Evolutionary conservation across 2,329 filamentous ascomycete species (phyloP).

Genomic region (Penicillium hordei): DNA sequence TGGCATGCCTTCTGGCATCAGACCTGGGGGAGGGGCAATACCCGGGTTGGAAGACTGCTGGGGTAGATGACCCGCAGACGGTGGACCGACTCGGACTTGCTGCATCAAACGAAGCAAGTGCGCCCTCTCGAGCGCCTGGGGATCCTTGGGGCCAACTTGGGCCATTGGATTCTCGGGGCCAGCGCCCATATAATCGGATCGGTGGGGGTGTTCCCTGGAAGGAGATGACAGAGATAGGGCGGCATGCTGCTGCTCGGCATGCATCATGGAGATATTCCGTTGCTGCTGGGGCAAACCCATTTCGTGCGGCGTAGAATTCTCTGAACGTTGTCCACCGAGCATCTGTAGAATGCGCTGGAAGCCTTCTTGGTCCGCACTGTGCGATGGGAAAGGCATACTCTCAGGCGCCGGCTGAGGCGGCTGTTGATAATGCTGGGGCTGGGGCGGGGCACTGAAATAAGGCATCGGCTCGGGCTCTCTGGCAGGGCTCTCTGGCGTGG

Average conservation of each 20-base stretch:
- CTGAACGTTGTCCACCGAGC: constrained; percentile 60
- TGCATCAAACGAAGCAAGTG: constrained; percentile 85
- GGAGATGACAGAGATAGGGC: constrained; percentile 34
- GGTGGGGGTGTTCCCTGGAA: constrained; percentile 29
- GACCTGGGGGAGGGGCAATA: constrained; percentile 35
- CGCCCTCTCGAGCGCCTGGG: constrained; percentile 65
- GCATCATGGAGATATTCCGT: constrained; percentile 32
- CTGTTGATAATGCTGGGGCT: constrained; percentile 17
- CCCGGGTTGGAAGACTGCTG: constrained; percentile 32
- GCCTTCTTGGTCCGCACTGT: constrained; percentile 75
- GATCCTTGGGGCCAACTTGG: constrained; percentile 39
- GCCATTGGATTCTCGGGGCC: constrained; percentile 31
- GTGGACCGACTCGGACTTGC: constrained; percentile 45
- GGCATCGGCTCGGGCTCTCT: constrained; percentile 33
- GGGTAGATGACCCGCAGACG: constrained; percentile 27
- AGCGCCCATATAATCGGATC: constrained; percentile 35
- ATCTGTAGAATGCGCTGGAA: constrained; percentile 82
- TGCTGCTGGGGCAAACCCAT: constrained; percentile 33
- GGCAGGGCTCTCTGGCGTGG: constrained; percentile 56
- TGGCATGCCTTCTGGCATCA: constrained; percentile 39
- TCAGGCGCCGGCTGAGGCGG: constrained; percentile 36
- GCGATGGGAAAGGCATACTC: constrained; percentile 20
- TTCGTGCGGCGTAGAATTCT: constrained; percentile 47
- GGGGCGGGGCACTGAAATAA: constrained; percentile 19
- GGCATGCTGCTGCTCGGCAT: constrained; percentile 31